Evolutionary conservation across 331 rosid species (phyloP).

Genomic region (Rosa hybrid): DNA sequence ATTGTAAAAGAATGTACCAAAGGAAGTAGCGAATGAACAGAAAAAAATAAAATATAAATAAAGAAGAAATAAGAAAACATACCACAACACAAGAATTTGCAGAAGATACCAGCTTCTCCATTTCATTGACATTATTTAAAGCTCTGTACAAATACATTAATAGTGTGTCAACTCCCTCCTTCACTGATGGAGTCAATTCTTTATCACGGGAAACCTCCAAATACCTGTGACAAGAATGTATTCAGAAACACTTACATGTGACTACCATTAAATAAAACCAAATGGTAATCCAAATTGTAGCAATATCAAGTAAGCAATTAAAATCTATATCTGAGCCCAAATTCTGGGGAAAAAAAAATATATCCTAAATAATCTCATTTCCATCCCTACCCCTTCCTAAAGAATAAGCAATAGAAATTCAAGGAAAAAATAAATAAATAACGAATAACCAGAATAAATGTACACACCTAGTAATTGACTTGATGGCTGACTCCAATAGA

Average conservation of each 20-base stretch:
- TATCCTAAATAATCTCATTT: neutral
- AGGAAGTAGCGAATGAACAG: conserved; percentile 14
- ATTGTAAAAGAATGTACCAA: neutral
- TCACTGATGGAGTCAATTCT: conserved; percentile 52
- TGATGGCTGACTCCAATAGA: conserved; percentile 86
- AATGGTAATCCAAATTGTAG: neutral
- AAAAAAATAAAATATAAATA: conserved; percentile 2
- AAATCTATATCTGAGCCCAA: neutral
- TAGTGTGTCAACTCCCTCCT: conserved; percentile 87
- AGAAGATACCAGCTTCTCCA: conserved; percentile 92
- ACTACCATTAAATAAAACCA: conserved; percentile 3
- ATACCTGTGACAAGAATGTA: conserved; percentile 52
- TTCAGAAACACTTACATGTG: conserved; percentile 17
- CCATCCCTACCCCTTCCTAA: neutral
- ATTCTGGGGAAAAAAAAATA: too few relatives aligned
- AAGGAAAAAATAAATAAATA: neutral
- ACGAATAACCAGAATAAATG: conserved; percentile 24
- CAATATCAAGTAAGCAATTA: neutral
- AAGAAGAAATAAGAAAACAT: conserved; percentile 35
- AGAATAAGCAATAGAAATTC: conserved; percentile 6
- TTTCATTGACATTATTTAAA: conserved; percentile 64
- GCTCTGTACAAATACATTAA: conserved; percentile 93
- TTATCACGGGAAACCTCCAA: conserved; percentile 77
- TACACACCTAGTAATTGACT: conserved; percentile 73
- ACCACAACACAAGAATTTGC: conserved; percentile 87